Evolutionary conservation across 768 basidiomycete genomes (phyloP).

Genomic region (Boletus tylopilopsis): DNA sequence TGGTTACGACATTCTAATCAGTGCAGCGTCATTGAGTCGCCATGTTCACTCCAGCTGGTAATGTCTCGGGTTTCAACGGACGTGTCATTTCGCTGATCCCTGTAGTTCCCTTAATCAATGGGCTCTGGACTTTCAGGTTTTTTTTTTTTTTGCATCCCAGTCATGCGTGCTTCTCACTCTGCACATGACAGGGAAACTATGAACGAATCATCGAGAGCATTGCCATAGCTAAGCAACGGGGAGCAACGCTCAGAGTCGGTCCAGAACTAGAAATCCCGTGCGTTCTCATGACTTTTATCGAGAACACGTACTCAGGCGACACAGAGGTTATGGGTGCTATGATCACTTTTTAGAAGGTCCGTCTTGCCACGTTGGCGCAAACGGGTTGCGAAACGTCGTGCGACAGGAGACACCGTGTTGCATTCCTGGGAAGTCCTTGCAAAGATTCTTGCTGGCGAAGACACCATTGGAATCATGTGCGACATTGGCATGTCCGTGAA

Average conservation of each 20-base stretch:
- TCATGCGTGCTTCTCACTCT: background rate
- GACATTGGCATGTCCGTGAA: slow-evolving; percentile 91
- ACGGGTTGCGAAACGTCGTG: background rate
- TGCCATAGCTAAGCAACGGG: slow-evolving; percentile 78
- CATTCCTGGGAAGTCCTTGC: slow-evolving; percentile 98
- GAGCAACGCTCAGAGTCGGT: slow-evolving; percentile 89
- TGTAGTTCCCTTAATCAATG: slow-evolving; percentile 91
- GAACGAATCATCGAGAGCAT: slow-evolving; percentile 90
- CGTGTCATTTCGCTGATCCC: slow-evolving; percentile 12
- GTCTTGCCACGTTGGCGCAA: background rate
- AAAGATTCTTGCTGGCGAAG: slow-evolving; percentile 80
- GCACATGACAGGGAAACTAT: slow-evolving; percentile 70
- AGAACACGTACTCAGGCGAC: background rate
- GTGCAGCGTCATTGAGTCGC: background rate
- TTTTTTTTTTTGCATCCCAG: no score
- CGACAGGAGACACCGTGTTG: slow-evolving; percentile 85
- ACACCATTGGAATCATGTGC: slow-evolving; percentile 82
- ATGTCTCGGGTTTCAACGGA: background rate
- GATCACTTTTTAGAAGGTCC: slow-evolving; percentile 97
- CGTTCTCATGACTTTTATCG: slow-evolving; percentile 14
- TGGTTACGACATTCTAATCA: slow-evolving; percentile 1
- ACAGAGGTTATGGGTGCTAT: slow-evolving; percentile 92
- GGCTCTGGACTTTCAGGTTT: slow-evolving; percentile 95
- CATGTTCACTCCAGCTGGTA: slow-evolving; percentile 25
- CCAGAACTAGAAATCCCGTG: slow-evolving; percentile 97